Evolutionary conservation across 345 rosid species (phyloP).

Genomic region (Trapa incisa): DNA sequence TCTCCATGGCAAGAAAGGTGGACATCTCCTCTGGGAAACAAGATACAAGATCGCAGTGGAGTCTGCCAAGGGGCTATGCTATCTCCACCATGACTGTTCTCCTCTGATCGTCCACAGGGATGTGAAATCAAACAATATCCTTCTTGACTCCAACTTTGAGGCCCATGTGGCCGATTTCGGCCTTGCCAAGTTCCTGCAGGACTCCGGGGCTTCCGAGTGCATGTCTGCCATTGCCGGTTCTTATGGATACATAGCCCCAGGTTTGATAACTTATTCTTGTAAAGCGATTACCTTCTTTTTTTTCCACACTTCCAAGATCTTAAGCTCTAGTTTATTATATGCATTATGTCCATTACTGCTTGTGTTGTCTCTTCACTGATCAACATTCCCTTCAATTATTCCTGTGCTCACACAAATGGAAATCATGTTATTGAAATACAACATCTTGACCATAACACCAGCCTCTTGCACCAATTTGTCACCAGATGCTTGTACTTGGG

Average conservation of each 20-base stretch:
- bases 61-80: constrained; percentile 44
- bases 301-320: neutral
- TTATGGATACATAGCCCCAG: constrained; percentile 43
- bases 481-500: neutral
- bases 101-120: constrained; percentile 43
- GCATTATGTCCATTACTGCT: neutral
- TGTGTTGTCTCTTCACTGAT: neutral
- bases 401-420: neutral
- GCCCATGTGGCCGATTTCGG: constrained; percentile 52
- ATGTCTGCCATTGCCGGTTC: constrained; percentile 51
- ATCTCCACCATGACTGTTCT: constrained; percentile 45
- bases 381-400: neutral
- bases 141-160: constrained; percentile 30
- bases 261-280: constrained; percentile 8
- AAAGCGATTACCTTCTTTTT: neutral
- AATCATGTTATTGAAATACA: neutral
- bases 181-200: constrained; percentile 44
- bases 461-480: neutral
- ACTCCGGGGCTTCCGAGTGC: constrained; percentile 41
- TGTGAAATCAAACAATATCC: constrained; percentile 43
- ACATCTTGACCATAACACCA: neutral
- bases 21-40: constrained; percentile 40
- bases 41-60: constrained; percentile 38
- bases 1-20: constrained; percentile 49
- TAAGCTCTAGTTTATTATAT: too few species aligned